Conservation (phyloP, 2,329 filamentous ascomycete genomes). For the Chalara sp. region DNA sequence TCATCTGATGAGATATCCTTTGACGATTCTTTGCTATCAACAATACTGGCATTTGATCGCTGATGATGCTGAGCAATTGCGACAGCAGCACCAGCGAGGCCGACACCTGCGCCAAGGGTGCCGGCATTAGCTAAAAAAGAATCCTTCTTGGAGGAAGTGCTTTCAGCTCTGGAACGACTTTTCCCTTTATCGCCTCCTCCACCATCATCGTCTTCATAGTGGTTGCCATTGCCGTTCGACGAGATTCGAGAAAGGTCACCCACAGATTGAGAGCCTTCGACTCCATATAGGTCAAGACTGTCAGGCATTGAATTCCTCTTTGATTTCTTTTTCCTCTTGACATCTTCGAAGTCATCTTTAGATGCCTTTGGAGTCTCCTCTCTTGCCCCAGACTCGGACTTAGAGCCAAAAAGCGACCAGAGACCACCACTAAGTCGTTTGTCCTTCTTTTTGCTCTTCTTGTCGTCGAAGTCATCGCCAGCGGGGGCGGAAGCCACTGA, state of each 20-base stretch:
- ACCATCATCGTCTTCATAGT: conserved; percentile 16
- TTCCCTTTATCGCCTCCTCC: conserved; percentile 23
- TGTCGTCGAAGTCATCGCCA: conserved; percentile 26
- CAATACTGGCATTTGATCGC: conserved; percentile 27
- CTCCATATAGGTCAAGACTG: conserved; percentile 17
- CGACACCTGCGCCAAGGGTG: conserved; percentile 64
- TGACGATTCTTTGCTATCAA: conserved; percentile 18
- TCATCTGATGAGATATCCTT: conserved; percentile 5
- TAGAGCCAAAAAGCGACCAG: conserved; percentile 35
- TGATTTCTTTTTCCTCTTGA: conserved; percentile 26
- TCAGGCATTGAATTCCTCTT: conserved; percentile 25
- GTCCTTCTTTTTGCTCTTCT: conserved; percentile 32
- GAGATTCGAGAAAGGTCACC: conserved; percentile 16
- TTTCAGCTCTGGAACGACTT: conserved; percentile 19
- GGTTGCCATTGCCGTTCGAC: conserved; percentile 19
- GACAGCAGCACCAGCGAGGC: conserved; percentile 45
- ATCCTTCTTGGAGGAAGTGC: conserved; percentile 31
- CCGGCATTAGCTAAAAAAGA: conserved; percentile 70
- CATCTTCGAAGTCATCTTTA: conserved; percentile 23
- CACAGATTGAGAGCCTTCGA: conserved; percentile 16
- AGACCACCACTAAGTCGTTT: conserved; percentile 35
- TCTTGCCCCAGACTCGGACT: conserved; percentile 20
- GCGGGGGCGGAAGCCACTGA: conserved; percentile 38
- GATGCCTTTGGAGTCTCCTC: conserved; percentile 18
- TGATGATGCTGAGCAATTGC: conserved; percentile 27